phyloP scores from a whole-genome alignment of 2,329 filamentous ascomycete genomes.

The Aspergillus sp. region DNA sequence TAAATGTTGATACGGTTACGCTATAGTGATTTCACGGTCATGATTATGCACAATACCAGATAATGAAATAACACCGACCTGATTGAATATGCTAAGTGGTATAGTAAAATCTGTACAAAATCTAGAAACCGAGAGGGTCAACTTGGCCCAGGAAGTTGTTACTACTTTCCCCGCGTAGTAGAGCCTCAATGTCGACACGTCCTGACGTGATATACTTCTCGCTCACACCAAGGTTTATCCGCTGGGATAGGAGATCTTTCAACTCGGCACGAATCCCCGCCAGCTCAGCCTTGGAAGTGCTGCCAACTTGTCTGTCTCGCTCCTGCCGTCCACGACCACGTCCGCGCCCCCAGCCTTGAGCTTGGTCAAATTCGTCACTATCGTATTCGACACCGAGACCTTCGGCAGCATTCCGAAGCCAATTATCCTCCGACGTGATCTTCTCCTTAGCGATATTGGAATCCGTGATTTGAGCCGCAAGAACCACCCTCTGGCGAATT shows the following conservation, averaged over 20 bases:
- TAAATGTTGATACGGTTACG: not conserved
- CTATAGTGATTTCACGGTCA: too few relatives aligned
- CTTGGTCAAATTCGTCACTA: slow-evolving; percentile 75
- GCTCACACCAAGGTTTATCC: slow-evolving; percentile 85
- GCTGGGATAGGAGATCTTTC: slow-evolving; percentile 66
- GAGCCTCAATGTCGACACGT: slow-evolving; percentile 70
- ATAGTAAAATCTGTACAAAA: slow-evolving; percentile 10
- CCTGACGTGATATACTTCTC: slow-evolving; percentile 80
- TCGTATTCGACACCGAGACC: slow-evolving; percentile 95
- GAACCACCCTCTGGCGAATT: slow-evolving; percentile 71
- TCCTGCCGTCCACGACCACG: slow-evolving; percentile 73
- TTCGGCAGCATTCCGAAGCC: slow-evolving; percentile 80
- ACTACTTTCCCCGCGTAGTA: slow-evolving; percentile 63
- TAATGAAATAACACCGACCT: not conserved
- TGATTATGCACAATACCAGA: not conserved
- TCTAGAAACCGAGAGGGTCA: slow-evolving; percentile 42
- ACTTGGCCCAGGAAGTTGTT: slow-evolving; percentile 65
- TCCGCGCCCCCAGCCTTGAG: slow-evolving; percentile 50
- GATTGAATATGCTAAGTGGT: not conserved
- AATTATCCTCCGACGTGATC: slow-evolving; percentile 76
- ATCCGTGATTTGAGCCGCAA: slow-evolving; percentile 88
- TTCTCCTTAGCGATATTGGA: slow-evolving; percentile 83
- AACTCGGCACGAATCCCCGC: slow-evolving; percentile 69
- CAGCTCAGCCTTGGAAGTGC: slow-evolving; percentile 71
- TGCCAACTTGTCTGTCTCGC: slow-evolving; percentile 69